Base-by-base conservation (phyloP, 179 eudicot species). In the Beta macrorhiza region DNA sequence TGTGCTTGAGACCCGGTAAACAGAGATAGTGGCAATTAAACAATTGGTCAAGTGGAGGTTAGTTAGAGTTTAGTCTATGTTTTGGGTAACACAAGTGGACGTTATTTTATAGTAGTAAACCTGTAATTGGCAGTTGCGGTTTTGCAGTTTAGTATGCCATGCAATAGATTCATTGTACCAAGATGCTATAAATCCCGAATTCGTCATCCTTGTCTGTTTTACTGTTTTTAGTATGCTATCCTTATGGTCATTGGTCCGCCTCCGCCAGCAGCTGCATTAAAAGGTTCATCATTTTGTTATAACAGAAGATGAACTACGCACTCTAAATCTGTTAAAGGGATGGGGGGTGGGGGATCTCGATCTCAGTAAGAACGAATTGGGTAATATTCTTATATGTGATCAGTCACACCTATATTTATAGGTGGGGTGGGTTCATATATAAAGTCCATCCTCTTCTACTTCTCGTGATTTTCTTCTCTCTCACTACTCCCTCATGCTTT, bases 21-120 rank as follows among this genome's bases (percentile, higher is more conserved):
- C 75, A 72, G 75, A 69, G 75, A 72, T 49, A 52, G 75, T 49
- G 75, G 75, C 58, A 49, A 2, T 72, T 19, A 72, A 49, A 72
- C 29, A 3, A 72, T 9, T n/a, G 1, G 29, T 19, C 74, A 70
- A 70, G 74, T 70, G 56, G 74, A 11, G 17, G 16, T 56, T 56
- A 0, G 56, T 11, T 7, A 11, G 2, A 56, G 4, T 56, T 10
- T 12, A 11, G 15, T 56, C 15, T 56, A 56, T 56, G 17, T 11
- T 11, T 56, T 12, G 17, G 59, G 4, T 12, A 65, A 29, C 11
- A 13, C 69, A 65, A 65, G 69, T 65, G 69, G 69, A 29, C 42
- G 42, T 65, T 25, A 56, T 10, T 11, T 22, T 25, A 65, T 4
- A 9, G 25, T 65, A 29, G 42, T 25, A 65, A 65, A 65, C 29